These are phyloP conservation scores for Crassisporium funariophilum DNA, from an alignment of 768 basidiomycete species.

Conservation along the genomic window DNA sequence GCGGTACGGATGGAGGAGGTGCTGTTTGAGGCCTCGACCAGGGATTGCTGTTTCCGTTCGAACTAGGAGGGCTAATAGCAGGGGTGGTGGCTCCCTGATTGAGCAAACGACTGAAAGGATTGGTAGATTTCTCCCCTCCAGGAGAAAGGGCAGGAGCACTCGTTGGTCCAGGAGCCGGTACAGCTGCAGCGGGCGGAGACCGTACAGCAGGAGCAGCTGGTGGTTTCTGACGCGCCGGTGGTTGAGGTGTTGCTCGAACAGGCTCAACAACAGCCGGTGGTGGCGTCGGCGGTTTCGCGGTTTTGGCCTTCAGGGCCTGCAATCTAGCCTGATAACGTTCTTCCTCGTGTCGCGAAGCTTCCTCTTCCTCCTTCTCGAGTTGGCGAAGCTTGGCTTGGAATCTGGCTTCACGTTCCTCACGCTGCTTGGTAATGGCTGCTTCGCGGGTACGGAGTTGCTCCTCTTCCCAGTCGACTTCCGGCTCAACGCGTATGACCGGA, in stretches of 20 bases:
- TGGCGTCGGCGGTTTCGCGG: conserved; percentile 27
- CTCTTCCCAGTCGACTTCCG: conserved; percentile 78
- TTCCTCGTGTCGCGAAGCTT: conserved; percentile 52
- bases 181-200: conserved; percentile 36
- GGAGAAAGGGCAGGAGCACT: conserved; percentile 30
- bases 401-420: conserved; percentile 57
- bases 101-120: conserved; percentile 77
- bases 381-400: conserved; percentile 60
- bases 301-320: conserved; percentile 32
- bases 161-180: conserved; percentile 29
- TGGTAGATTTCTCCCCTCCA: conserved; percentile 56
- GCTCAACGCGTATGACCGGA: conserved; percentile 28
- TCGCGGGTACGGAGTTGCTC: conserved; percentile 67
- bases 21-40: conserved; percentile 48
- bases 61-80: conserved; percentile 31
- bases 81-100: conserved; percentile 44
- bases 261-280: conserved; percentile 25
- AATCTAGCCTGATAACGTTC: conserved; percentile 38
- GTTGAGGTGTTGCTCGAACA: too few relatives aligned
- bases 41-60: conserved; percentile 66
- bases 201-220: conserved; percentile 39
- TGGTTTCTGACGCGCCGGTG: conserved; percentile 24
- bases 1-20: conserved; percentile 37
- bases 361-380: conserved; percentile 59
- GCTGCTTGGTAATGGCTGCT: conserved; percentile 68